Percentiles rank a stretch among this genome's conserved stretches.
Conservation (phyloP, 1,139 yeast species). For the Taiozyma sp. region DNA sequence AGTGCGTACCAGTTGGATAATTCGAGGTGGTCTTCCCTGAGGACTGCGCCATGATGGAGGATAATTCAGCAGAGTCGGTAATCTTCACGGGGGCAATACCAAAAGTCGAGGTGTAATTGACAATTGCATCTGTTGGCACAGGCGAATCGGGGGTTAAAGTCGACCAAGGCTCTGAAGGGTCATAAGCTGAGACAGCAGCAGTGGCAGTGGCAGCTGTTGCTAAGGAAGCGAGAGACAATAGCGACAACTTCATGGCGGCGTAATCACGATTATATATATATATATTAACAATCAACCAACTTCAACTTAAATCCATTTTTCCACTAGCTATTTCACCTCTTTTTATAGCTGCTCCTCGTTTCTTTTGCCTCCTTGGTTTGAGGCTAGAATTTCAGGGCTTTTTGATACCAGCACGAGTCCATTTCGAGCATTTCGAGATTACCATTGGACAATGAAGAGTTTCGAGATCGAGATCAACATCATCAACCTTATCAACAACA, state of each 20-base stretch:
- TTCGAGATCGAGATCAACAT: no score
- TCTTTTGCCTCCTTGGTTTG: background rate
- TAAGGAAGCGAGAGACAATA: background rate
- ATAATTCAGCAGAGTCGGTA: slow-evolving; percentile 12
- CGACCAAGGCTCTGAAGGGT: slow-evolving; percentile 12
- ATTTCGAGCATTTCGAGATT: background rate
- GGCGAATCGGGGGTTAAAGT: slow-evolving; percentile 31
- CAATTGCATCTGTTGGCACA: slow-evolving; percentile 29
- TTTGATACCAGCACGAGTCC: background rate
- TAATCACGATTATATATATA: no score
- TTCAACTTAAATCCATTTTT: no score
- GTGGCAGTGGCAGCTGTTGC: background rate
- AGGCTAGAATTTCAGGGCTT: no score
- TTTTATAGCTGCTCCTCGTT: background rate
- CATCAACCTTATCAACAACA: background rate
- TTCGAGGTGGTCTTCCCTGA: slow-evolving; percentile 37
- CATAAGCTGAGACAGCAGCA: background rate
- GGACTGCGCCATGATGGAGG: slow-evolving; percentile 14
- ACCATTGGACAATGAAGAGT: no score
- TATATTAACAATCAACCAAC: no score
- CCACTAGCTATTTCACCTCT: background rate
- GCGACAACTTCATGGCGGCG: background rate
- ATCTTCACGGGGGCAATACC: slow-evolving; percentile 44
- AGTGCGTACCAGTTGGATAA: slow-evolving; percentile 32
- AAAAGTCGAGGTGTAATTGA: slow-evolving; percentile 31